Evolutionary conservation across 345 rosid species (phyloP), one percentile per base, ranked within the genome.

Genomic region (Eutrema yunnanense): DNA sequence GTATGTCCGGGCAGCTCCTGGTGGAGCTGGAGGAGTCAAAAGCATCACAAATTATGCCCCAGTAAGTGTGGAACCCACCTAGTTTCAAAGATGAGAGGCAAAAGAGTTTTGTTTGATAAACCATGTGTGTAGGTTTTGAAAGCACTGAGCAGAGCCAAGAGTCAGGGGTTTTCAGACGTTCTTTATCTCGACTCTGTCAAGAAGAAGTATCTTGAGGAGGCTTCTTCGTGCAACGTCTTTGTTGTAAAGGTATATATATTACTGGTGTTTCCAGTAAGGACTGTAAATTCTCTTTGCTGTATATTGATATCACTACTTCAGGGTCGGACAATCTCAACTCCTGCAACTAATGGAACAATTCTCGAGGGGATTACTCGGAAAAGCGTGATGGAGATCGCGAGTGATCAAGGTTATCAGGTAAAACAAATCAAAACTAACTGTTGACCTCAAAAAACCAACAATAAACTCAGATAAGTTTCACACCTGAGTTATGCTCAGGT

Each of bases 191-290:
- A 95, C 70, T 88, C 96, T 82, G 87, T 85, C 38, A 80, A 95
- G 72, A 95, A 85, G 71, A 84, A 81, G 69, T 95, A 88, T 79
- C 75, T 94, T 44, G 97, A 94, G 73, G 97, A 89, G 81, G 97
- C 91, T 67, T 95, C 97, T 12, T 87, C 96, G n/a, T 95, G 96
- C 88, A 92, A 92, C 67, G 87, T 90, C 68, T 92, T 92, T 73
- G 80, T 89, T 77, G 89, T 88, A 62, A 94, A 78, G 81, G 81
- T 77, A 76, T 6, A 22, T 12, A 33, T 70, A 4, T 9, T 47
- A n/a, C 38, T 46, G 44, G 67, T 29, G 46, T 34, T 38, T 54
- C 32, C 33, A 26, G 36, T 54, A 33, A 9, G 9, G 5, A 60
- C 33, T 38, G 6, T 32, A 6, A 54, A 14, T 13, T 47, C 29